Evolutionary conservation across 1,284 basidiomycete genomes (phyloP), one percentile per base, ranked within the genome.

Genomic region (Papiliotrema laurentii): DNA sequence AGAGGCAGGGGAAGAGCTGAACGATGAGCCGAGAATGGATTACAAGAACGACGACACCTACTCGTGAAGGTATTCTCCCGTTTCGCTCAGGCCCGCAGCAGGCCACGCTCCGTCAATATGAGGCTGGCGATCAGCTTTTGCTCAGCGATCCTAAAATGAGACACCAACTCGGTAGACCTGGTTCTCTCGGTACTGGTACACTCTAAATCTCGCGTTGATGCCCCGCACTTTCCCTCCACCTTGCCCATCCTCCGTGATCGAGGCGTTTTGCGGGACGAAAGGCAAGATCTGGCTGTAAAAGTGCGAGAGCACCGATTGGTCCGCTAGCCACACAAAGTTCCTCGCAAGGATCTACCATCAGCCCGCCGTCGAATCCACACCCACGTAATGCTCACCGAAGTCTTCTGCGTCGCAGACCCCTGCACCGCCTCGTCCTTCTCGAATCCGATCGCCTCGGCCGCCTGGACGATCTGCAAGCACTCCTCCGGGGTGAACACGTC

Each of bases 61-160:
- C 68, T 81, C 79, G 71, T 81, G 80, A 40, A 80, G 54, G 62
- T 81, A 81, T 54, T 77, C 70, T 19, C 75, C 73, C 3, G 77
- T 77, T 11, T 62, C 64, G 0, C 75, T 61, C 5, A 79, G 63
- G 1, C 77, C 77, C 0, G 78, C 78, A 1, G 77, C 74, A 22
- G 80, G 79, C 80, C 80, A 81, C 0, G 79, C 79, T 16, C 79
- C 79, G 59, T 81, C 79, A 49, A 80, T 79, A 52, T 81, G 79
- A 1, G 72, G 63, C 69, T 72, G 27, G 41, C 21, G 11, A 26
- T 53, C 24, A 49, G 49, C 40, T 21, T 10, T 36, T 38, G 49
- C 49, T 22, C 22, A 14, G 22, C 19, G 22, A 28, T 58, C 46
- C 27, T 46, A 53, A 35, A 18, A 6, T n/a, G 11, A 22, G n/a